Percentiles rank a stretch among this genome's conserved stretches.
Evolutionary conservation across 176 grass and related monocot species (phyloP).

Genomic region (Zizania latifolia): DNA sequence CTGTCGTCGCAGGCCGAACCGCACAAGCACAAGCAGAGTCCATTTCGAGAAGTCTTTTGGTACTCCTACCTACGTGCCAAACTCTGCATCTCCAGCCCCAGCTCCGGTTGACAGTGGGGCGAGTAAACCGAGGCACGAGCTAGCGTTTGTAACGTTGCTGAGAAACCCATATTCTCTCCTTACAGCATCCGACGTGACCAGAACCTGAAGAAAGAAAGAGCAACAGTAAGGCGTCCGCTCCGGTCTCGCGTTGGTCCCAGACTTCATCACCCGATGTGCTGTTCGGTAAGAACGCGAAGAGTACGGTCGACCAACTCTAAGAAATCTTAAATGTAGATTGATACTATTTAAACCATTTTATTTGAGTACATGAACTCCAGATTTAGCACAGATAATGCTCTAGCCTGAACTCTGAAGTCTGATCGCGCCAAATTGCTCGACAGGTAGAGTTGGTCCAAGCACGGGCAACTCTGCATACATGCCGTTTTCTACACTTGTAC

Average conservation of each 20-base stretch:
- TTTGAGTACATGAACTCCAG: no score
- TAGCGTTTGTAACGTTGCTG: slow-evolving; percentile 8
- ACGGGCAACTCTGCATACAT: not conserved
- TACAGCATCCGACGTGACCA: not conserved
- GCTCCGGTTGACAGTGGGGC: no score
- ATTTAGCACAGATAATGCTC: no score
- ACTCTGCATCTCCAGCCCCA: no score
- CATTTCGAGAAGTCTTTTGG: no score
- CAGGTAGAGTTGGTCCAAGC: not conserved
- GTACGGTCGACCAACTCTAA: no score
- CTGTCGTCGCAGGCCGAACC: no score
- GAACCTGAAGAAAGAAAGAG: not conserved
- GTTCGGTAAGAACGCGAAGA: not conserved
- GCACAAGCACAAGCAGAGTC: no score
- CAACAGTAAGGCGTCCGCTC: not conserved
- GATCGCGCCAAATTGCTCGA: not conserved
- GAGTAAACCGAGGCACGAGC: not conserved
- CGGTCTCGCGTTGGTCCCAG: not conserved
- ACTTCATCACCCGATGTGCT: not conserved
- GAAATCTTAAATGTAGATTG: no score
- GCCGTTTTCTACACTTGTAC: not conserved
- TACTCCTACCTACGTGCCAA: no score
- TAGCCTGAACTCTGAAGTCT: not conserved
- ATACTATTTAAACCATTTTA: no score
- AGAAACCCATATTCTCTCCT: not conserved